Evolutionary conservation across 2,329 filamentous ascomycete genomes (phyloP), one percentile per base, ranked within the genome.

Genomic region (Penicillium sp.): DNA sequence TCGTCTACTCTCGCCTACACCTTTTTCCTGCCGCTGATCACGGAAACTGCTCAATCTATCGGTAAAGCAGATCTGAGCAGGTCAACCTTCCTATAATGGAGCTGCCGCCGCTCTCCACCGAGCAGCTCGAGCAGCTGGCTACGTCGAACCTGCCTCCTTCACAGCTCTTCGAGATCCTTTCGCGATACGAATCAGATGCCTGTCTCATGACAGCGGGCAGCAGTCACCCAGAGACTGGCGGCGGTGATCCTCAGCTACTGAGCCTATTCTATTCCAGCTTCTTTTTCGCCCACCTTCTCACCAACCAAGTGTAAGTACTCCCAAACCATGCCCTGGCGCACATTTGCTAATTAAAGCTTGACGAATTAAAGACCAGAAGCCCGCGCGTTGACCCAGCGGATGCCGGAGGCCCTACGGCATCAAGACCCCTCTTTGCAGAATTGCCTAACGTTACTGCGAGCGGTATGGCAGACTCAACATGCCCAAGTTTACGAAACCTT

Each of bases 231-330:
- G 51, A 51, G 5, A 28, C 49, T 24, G 47, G 58, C 43, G 53
- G 53, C 4, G 57, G 57, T 13, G 62, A 70, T 25, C 39, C 56
- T 5, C 57, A 66, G 10, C 57, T 74, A 4, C 55, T 75, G 13
- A 68, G 67, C 55, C 53, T 65, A 7, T 75, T 69, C 51, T 75
- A 74, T 44, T 69, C 70, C 5, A 64, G 64, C 11, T 74, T 71
- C 50, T 66, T 75, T 42, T 66, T 74, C 42, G 67, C 68, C 6
- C 70, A 73, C 36, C 67, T 75, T 42, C 65, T 74, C 39, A 67
- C 65, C 9, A 64, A 73, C 44, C 64, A 75, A 59, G 63, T 73
- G 73, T 75, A 27, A 60, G 70, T 58, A 3, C 14, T 14, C 22
- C 36, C 18, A n/a, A 4, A 18, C 20, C n/a, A 38, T 31, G 35